Evolutionary conservation across 2,329 filamentous ascomycete genomes (phyloP).

Genomic region (Ceratocystis albifundus): DNA sequence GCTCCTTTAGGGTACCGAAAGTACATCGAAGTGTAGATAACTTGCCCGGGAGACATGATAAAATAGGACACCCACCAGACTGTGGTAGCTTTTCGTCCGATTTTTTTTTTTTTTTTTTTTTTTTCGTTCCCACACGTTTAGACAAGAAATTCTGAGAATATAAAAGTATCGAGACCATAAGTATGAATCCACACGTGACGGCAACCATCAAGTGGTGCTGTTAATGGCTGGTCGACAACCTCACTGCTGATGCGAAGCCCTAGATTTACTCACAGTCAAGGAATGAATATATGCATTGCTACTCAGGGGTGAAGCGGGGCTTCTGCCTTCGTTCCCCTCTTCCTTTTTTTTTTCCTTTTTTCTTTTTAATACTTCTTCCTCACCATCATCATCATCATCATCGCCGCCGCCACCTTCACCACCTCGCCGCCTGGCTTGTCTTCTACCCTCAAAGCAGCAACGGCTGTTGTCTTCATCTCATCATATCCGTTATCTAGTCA

Average conservation of each 20-base stretch:
- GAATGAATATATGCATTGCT: background rate
- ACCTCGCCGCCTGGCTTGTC: background rate
- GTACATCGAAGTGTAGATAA: background rate
- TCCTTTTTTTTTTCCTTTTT: too few species aligned
- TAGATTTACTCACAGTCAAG: background rate
- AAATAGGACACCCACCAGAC: background rate
- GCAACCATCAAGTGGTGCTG: background rate
- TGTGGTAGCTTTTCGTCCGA: background rate
- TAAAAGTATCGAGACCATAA: background rate
- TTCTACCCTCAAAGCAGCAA: too few species aligned
- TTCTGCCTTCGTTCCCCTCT: background rate
- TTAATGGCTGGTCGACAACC: background rate
- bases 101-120: background rate
- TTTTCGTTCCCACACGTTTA: background rate
- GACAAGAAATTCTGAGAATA: background rate
- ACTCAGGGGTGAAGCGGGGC: too few species aligned
- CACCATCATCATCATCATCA: background rate
- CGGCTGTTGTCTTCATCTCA: background rate
- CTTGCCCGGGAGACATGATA: background rate
- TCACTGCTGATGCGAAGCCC: background rate
- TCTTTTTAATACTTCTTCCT: background rate
- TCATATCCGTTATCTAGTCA: background rate
- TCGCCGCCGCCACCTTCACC: background rate
- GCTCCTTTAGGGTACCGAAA: background rate
- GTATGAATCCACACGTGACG: background rate